Conservation (phyloP, 768 basidiomycete species). For the Austroboletus eburneus region DNA sequence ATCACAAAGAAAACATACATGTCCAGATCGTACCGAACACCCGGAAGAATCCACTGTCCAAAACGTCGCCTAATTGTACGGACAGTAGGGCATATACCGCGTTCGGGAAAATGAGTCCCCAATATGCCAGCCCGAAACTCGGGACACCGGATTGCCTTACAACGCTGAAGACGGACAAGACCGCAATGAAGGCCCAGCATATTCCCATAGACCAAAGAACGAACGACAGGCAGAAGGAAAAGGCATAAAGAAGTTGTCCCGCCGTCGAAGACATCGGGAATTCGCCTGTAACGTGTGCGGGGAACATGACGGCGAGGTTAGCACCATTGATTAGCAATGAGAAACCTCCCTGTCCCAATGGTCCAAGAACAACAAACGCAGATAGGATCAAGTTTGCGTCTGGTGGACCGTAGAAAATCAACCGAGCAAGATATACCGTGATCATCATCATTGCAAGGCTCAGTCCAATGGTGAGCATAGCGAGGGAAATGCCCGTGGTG, state of each 20-base stretch:
- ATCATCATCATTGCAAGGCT: constrained; percentile 47
- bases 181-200: constrained; percentile 45
- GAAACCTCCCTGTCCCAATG: constrained; percentile 50
- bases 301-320: constrained; percentile 33
- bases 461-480: constrained; percentile 44
- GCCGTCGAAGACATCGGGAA: constrained; percentile 33
- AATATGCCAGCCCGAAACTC: constrained; percentile 45
- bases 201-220: constrained; percentile 53
- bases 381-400: constrained; percentile 38
- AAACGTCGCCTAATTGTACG: constrained; percentile 44
- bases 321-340: constrained; percentile 40
- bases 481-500: constrained; percentile 41
- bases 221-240: constrained; percentile 44
- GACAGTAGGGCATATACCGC: constrained; percentile 49
- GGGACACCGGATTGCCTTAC: constrained; percentile 29
- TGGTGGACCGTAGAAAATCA: constrained; percentile 40
- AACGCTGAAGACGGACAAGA: constrained; percentile 37
- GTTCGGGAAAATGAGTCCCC: constrained; percentile 56
- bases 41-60: constrained; percentile 49
- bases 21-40: constrained; percentile 53
- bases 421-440: constrained; percentile 42
- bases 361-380: constrained; percentile 48
- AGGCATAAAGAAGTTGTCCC: constrained; percentile 41
- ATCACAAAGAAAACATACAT: constrained; percentile 30
- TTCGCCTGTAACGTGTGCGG: constrained; percentile 25